Evolutionary conservation across 768 basidiomycete genomes (phyloP), one percentile per base, ranked within the genome.

Genomic region (Tylopilus sp.): DNA sequence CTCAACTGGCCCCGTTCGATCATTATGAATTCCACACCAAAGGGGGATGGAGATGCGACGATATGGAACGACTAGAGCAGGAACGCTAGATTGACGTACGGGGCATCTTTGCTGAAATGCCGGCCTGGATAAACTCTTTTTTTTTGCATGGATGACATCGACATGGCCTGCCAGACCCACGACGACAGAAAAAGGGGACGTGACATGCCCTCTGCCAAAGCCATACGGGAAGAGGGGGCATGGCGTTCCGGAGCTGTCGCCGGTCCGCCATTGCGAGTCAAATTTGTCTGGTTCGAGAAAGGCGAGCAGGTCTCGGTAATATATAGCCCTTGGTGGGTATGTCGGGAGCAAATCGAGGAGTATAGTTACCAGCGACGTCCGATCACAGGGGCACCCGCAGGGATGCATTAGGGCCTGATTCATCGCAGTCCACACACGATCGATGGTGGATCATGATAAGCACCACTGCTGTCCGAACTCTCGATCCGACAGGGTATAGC

Each of bases 141-240:
- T 3, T 28, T 28, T 28, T 7, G 8, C 28, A 31, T 31, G 35
- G 35, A 35, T 17, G 17, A 35, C 28, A 7, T 28, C n/a, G 28
- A 28, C 11, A 7, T 28, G 28, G 28, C 13, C 7, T 8, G n/a
- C n/a, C n/a, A n/a, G 2, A 21, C 1, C 31, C 13, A 31, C 15
- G 31, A 31, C 13, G 31, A 31, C 1, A 31, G 31, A 13, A 31
- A 31, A 47, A n/a, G n/a, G 3, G 31, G 25, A 38, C 26, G 18
- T 3, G 17, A 26, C 53, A 17, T 40, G 66, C 71, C 63, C 56
- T 51, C 79, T 61, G 8, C 80, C 81, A 55, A 79, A 82, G 0
- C 82, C 80, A 48, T 77, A 83, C 4, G 75, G 63, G 50, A 71
- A 82, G n/a, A 28, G 28, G 11, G 7, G 71, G 62, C 22, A 79